phyloP scores from a whole-genome alignment of 345 rosid genomes.

The Rhodomyrtus tomentosa region DNA sequence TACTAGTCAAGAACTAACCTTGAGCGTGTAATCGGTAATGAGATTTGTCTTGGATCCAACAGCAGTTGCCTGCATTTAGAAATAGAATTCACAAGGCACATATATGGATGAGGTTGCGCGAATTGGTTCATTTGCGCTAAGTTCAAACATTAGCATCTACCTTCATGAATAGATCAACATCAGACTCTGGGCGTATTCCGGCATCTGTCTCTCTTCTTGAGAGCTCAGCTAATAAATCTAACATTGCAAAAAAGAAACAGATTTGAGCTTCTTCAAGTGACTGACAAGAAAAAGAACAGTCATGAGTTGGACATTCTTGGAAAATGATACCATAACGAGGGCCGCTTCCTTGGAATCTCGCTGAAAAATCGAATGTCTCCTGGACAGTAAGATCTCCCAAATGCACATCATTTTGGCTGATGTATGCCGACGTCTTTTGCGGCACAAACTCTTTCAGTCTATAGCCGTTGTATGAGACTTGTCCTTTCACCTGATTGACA shows the following conservation, averaged over 20 bases:
- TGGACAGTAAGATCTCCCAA: background rate
- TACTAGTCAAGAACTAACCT: background rate
- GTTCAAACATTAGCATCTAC: background rate
- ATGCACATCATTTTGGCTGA: constrained; percentile 1
- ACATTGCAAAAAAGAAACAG: background rate
- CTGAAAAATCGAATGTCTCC: background rate
- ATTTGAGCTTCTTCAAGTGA: background rate
- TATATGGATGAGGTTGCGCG: background rate
- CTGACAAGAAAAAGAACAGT: background rate
- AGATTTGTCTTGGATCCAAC: background rate
- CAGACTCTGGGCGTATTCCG: background rate
- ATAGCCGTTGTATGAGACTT: background rate
- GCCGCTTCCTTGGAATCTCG: background rate
- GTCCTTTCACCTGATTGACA: background rate
- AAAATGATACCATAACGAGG: background rate
- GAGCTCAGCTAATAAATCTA: background rate
- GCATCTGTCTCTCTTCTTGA: background rate
- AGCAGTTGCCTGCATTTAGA: background rate
- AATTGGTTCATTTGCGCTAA: background rate
- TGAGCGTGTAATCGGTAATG: background rate
- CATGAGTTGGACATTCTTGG: background rate
- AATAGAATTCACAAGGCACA: background rate
- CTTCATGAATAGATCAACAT: constrained; percentile 1
- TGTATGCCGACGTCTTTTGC: background rate
- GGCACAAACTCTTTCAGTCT: background rate